Percentiles rank a stretch among this genome's conserved stretches.
phyloP scores from a whole-genome alignment of 2,329 filamentous ascomycete genomes.

The Zasmidium citrigriseum region DNA sequence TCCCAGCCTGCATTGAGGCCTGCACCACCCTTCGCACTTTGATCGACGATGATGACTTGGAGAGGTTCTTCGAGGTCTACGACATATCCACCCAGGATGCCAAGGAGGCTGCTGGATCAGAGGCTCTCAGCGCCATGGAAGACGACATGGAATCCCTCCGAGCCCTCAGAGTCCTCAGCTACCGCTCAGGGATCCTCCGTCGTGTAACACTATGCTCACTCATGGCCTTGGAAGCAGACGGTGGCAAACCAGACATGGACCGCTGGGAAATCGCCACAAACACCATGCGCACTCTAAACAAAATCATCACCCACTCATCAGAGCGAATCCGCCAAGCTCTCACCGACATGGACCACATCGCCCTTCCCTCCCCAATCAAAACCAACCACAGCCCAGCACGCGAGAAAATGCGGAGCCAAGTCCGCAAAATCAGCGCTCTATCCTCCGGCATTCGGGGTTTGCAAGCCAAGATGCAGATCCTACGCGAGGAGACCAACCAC shows the following conservation, averaged over 20 bases:
- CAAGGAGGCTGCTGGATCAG: conserved; percentile 53
- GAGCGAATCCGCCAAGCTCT: conserved; percentile 69
- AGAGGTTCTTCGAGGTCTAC: conserved; percentile 82
- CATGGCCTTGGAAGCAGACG: conserved; percentile 80
- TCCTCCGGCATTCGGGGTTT: conserved; percentile 88
- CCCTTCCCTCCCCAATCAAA: conserved; percentile 58
- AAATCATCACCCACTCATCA: conserved; percentile 62
- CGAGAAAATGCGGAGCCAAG: conserved; percentile 81
- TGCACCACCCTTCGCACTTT: conserved; percentile 69
- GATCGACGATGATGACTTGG: conserved; percentile 77
- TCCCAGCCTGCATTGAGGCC: conserved; percentile 71
- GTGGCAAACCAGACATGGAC: conserved; percentile 72
- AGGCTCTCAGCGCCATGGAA: conserved; percentile 57
- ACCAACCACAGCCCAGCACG: conserved; percentile 63
- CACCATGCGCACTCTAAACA: conserved; percentile 67
- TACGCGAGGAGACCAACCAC: conserved; percentile 85
- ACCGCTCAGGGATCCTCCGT: conserved; percentile 75
- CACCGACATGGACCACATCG: conserved; percentile 69
- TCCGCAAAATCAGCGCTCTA: conserved; percentile 83
- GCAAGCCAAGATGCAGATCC: conserved; percentile 89
- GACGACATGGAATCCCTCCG: conserved; percentile 79
- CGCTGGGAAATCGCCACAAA: conserved; percentile 79
- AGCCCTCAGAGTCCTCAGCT: conserved; percentile 65
- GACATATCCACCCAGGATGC: conserved; percentile 51
- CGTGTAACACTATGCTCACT: conserved; percentile 89